These are phyloP conservation scores for peach (Prunus persica) DNA, from an alignment of 306 rosid species.

Conservation along the genomic window Prunus_persica_NCBIv2 NC_034016.1:22065501-22066000, in stretches of 20 bases:
- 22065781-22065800: neutral
- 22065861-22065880: neutral
- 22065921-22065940: neutral
- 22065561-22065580: too few species aligned
- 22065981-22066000: neutral
- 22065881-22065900: neutral
- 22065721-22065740: neutral
- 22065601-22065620: too few species aligned
- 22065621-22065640: too few species aligned
- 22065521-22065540: neutral
- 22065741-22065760: neutral
- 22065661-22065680: neutral
- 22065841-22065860: neutral
- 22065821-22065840: neutral
- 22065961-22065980: neutral
- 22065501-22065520: neutral
- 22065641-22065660: neutral
- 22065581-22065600: too few species aligned
- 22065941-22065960: neutral
- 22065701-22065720: neutral
- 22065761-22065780: neutral
- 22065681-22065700: neutral
- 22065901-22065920: neutral
- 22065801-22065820: neutral
- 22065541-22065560: neutral